Conservation (phyloP, 805 yeast genomes). For the Metschnikowia gelsemii region DNA sequence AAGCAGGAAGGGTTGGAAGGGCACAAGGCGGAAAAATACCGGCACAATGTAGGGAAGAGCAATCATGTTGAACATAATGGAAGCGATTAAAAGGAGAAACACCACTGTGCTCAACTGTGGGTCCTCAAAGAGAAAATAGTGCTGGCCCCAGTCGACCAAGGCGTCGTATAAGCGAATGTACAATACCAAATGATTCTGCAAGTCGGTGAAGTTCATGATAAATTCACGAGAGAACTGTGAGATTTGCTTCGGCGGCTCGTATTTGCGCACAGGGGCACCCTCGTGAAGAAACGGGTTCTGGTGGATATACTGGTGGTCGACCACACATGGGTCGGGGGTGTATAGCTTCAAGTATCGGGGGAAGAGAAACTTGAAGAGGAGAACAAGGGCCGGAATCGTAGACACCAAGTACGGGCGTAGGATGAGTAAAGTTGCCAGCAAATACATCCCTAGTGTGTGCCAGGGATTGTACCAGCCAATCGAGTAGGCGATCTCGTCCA, state of each 20-base stretch:
- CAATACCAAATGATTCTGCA: slow-evolving; percentile 74
- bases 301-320: slow-evolving; percentile 19
- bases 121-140: slow-evolving; percentile 63
- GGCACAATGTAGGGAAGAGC: slow-evolving; percentile 32
- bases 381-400: slow-evolving; percentile 53
- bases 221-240: slow-evolving; percentile 80
- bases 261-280: slow-evolving; percentile 45
- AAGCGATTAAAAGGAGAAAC: slow-evolving; percentile 39
- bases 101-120: slow-evolving; percentile 56
- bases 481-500: slow-evolving; percentile 56
- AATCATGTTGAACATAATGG: slow-evolving; percentile 24
- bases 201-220: slow-evolving; percentile 72
- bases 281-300: slow-evolving; percentile 43
- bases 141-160: slow-evolving; percentile 46
- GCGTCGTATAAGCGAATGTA: slow-evolving; percentile 65
- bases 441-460: slow-evolving; percentile 57
- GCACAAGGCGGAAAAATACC: slow-evolving; percentile 27
- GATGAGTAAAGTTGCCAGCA: slow-evolving; percentile 51
- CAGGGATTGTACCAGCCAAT: slow-evolving; percentile 65
- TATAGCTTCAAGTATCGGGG: slow-evolving; percentile 66
- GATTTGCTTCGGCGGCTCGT: slow-evolving; percentile 63
- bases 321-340: slow-evolving; percentile 52
- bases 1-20: slow-evolving; percentile 31
- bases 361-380: slow-evolving; percentile 56
- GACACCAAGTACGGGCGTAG: slow-evolving; percentile 59